Evolutionary conservation across 2,329 filamentous ascomycete species (phyloP), one percentile per base, ranked within the genome.

Genomic region (Talaromyces sp.): DNA sequence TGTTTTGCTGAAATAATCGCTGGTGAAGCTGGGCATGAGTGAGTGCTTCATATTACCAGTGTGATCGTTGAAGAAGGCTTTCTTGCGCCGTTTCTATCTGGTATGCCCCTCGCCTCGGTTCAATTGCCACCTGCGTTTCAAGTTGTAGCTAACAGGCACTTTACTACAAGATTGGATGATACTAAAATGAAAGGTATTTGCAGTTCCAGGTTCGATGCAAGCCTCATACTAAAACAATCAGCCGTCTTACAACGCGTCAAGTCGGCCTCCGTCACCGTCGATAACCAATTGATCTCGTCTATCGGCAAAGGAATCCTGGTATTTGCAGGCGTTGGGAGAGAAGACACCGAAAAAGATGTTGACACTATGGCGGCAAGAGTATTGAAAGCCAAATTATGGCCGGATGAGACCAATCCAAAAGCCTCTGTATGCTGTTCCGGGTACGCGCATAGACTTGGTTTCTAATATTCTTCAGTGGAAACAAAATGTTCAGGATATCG

Each of bases 191-290:
- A 60, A 37, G 50, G 58, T 62, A 60, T 22, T 53, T 8, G 17
- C 11, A 22, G 8, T 19, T 11, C 25, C 19, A n/a, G 13, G 11
- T 25, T 25, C 13, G 22, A 15, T 25, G 22, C 8, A 5, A 8
- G 9, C 48, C 21, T 31, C 22, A 37, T 8, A 39, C 33, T 59
- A 13, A 31, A 17, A 22, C 46, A 3, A 13, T 37, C 51, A 61
- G 61, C 61, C 41, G 50, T 59, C 39, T 40, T 61, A 36, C 94
- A 99, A 76, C 85, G 94, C 64, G 94, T 99, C 53, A 85, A 96
- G 61, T 97, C 92, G 43, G 93, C 93, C 61, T 97, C 93, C 7
- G 94, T 99, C 66, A 94, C 91, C 1, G 93, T 99, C 54, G 92
- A 99, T 70, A 88, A 90, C 69, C 82, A 96, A 70, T 78, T 96